A percentile compares a stretch with the other conserved stretches of the same genome.
Evolutionary conservation across 2,329 filamentous ascomycete species (phyloP).

Genomic region (Nemania sp.): DNA sequence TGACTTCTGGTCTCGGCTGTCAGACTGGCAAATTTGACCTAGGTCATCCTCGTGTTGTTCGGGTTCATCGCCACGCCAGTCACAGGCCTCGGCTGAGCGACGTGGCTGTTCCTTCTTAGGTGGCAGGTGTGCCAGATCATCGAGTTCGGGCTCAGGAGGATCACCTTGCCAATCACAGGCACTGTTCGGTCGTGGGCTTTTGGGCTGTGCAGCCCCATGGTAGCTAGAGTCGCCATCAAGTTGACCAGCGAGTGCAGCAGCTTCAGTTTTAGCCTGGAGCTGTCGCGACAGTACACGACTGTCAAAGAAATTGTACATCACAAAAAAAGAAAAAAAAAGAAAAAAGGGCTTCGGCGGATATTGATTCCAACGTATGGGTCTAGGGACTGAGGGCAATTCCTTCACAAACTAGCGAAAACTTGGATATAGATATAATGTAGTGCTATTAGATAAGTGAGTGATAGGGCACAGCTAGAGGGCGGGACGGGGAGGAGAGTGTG

Average conservation of each 20-base stretch:
- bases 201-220: background rate
- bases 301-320: slow-evolving; percentile 33
- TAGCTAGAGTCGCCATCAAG: slow-evolving; percentile 31
- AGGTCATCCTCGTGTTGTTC: slow-evolving; percentile 35
- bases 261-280: slow-evolving; percentile 30
- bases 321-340: background rate
- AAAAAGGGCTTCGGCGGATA: background rate
- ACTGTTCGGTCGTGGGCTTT: slow-evolving; percentile 22
- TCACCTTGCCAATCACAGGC: slow-evolving; percentile 47
- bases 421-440: slow-evolving; percentile 32
- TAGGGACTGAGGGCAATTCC: slow-evolving; percentile 1
- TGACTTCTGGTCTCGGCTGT: slow-evolving; percentile 11
- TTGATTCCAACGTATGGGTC: background rate
- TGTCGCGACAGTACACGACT: slow-evolving; percentile 31
- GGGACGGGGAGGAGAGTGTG: slow-evolving; percentile 11
- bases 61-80: slow-evolving; percentile 37
- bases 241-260: slow-evolving; percentile 28
- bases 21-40: slow-evolving; percentile 4
- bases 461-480: slow-evolving; percentile 26
- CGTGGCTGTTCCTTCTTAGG: slow-evolving; percentile 26
- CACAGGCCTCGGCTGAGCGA: slow-evolving; percentile 24
- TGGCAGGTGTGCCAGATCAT: slow-evolving; percentile 44
- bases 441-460: slow-evolving; percentile 16
- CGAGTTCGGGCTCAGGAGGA: slow-evolving; percentile 44
- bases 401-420: slow-evolving; percentile 14